Percentiles rank a stretch among this genome's conserved stretches.
Conservation (phyloP, 441 rosid species). For the Pelargonium australe region DNA sequence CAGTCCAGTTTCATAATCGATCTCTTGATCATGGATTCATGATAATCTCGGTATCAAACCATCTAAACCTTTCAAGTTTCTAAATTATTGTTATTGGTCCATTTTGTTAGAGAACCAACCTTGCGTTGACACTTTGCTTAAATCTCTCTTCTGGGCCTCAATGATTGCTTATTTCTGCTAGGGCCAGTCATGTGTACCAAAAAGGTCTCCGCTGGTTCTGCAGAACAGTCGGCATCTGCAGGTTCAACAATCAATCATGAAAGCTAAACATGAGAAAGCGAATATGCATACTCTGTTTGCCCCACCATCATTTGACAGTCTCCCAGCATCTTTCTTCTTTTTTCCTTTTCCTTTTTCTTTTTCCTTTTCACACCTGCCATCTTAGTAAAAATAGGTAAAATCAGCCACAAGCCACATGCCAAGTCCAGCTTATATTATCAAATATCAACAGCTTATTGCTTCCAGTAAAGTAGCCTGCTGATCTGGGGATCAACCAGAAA, state of each 20-base stretch:
- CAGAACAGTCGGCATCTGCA: conserved; percentile 16
- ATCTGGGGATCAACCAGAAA: conserved; percentile 22
- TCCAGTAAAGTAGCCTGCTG: conserved; percentile 13
- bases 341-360: neutral
- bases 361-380: neutral
- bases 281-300: conserved; percentile 19
- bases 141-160: conserved; percentile 12
- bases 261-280: conserved; percentile 16
- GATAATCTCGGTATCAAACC: too few species aligned
- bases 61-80: too few species aligned
- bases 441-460: conserved; percentile 17
- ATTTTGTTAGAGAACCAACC: neutral
- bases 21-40: neutral
- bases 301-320: conserved; percentile 2
- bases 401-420: conserved; percentile 6
- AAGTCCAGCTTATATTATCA: conserved; percentile 7
- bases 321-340: too few species aligned
- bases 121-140: neutral
- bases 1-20: neutral
- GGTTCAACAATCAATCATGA: conserved; percentile 12
- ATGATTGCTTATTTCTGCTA: conserved; percentile 23
- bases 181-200: conserved; percentile 12
- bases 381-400: neutral
- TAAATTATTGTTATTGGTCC: too few species aligned
- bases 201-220: conserved; percentile 11